A percentile compares a stretch with the other conserved stretches of the same genome.
Conservation (phyloP, 306 rosid species). For the Corylus heterophylla region DNA sequence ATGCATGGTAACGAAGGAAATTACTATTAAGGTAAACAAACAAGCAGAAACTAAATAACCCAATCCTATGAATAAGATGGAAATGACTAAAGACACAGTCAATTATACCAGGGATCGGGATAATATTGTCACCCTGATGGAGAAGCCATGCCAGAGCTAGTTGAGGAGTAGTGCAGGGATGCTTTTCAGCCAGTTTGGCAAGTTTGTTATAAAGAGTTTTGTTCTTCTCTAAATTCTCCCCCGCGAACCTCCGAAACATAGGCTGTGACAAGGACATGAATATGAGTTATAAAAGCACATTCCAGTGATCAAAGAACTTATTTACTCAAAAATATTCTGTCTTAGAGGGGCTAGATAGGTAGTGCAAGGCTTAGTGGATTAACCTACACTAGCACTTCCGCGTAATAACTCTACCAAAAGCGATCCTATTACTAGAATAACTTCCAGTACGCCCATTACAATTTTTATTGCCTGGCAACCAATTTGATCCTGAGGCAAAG, state of each 20-base stretch:
- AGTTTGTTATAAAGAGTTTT: constrained; percentile 44
- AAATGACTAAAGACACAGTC: neutral
- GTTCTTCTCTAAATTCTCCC: constrained; percentile 70
- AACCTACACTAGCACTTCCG: too few relatives aligned
- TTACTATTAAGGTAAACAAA: neutral
- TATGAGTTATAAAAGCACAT: constrained; percentile 17
- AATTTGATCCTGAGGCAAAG: too few relatives aligned
- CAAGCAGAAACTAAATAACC: neutral
- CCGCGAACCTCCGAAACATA: constrained; percentile 64
- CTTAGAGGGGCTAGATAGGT: too few relatives aligned
- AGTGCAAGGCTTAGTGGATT: too few relatives aligned
- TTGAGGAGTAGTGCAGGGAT: constrained; percentile 61
- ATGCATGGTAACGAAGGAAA: neutral
- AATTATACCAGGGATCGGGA: constrained; percentile 71
- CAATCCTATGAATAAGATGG: neutral
- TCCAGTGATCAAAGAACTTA: too few relatives aligned
- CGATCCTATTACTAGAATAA: too few relatives aligned
- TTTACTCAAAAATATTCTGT: neutral
- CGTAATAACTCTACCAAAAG: too few relatives aligned
- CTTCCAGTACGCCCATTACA: too few relatives aligned
- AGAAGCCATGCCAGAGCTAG: constrained; percentile 76
- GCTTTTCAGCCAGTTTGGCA: constrained; percentile 49
- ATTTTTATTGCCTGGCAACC: too few relatives aligned
- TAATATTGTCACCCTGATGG: constrained; percentile 59
- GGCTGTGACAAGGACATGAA: constrained; percentile 32